Base-by-base conservation (phyloP, 202 grass and related monocot species). In the Hordeum pubiflorum region DNA sequence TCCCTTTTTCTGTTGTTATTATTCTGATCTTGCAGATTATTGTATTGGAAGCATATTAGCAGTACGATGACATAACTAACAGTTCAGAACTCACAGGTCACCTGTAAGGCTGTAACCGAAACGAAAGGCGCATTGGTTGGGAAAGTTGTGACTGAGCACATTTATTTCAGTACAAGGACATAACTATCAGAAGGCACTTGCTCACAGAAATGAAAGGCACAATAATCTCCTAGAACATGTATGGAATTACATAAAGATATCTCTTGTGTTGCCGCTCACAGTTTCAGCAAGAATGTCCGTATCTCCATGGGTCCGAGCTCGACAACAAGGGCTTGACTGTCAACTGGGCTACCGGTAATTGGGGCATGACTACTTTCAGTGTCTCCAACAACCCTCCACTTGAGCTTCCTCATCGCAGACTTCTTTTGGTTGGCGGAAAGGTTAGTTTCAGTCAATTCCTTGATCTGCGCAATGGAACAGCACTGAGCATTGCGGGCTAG, bases 261-360 rank as follows among this genome's bases (percentile, higher is more conserved):
- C 44, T 72, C 14, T 72, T 10, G 0, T 24, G 10, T 3, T 64
- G 10, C 56, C 54, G 10, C 62, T 91, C 86, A 94, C 77, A 97
- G 87, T 34, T 91, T 89, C 24, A 97, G 66, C 52, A 92, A 81
- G 77, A 97, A 94, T 0, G 94, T 97, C 20, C 91, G 87, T 82
- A 97, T 97, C 77, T 97, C 94, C 94, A 94, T 94, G 7, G 94
- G 91, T 41, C 85, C 91, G 15, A 97, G 46, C 48, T 97, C 89
- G 41, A 90, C 86, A 12, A 94, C 38, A 71, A 94, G 91, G 40
- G 81, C 21, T 77, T 78, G 15, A 81, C 15, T 89, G 17, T 90
- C 52, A 67, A 97, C 89, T 0, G 89, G 83, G 11, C 85, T 80
- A 52, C 94, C 94, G 57, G 65, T 90, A 12, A 84, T 0, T 29